Conservation (phyloP, 305 asterid genomes). For the Euphrasia arctica region DNA sequence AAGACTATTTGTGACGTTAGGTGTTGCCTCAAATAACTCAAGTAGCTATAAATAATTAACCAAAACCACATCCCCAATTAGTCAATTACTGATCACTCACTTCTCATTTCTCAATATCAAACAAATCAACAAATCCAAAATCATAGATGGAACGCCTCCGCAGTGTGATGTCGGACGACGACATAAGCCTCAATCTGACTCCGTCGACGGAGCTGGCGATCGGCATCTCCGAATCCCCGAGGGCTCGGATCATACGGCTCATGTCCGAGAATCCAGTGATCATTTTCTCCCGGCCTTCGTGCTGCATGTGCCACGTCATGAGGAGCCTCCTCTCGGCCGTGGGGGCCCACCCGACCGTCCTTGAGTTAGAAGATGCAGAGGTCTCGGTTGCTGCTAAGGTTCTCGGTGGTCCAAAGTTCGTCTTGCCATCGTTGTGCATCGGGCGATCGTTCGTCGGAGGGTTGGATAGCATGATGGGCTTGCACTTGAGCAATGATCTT, state of each 20-base stretch:
- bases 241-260: slow-evolving; percentile 74
- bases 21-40: background rate
- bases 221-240: slow-evolving; percentile 59
- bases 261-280: slow-evolving; percentile 65
- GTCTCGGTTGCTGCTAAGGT: slow-evolving; percentile 25
- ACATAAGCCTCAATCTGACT: slow-evolving; percentile 56
- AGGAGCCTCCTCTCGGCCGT: slow-evolving; percentile 57
- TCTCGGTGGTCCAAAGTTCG: slow-evolving; percentile 5
- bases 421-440: slow-evolving; percentile 58
- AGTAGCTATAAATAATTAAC: slow-evolving; percentile 9
- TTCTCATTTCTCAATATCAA: background rate
- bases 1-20: background rate
- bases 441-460: slow-evolving; percentile 91
- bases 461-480: slow-evolving; percentile 67
- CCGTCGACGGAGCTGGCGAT: slow-evolving; percentile 49
- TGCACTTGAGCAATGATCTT: slow-evolving; percentile 74
- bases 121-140: too few species aligned
- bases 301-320: slow-evolving; percentile 96
- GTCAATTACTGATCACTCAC: background rate
- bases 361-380: slow-evolving; percentile 77
- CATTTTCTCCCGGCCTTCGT: slow-evolving; percentile 67
- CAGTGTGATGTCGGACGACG: slow-evolving; percentile 36
- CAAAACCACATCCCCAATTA: background rate
- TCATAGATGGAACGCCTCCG: slow-evolving; percentile 47
- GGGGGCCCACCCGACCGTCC: slow-evolving; percentile 80